Base-by-base conservation (phyloP, 2,329 filamentous ascomycete species). In the Exophiala sideris region DNA sequence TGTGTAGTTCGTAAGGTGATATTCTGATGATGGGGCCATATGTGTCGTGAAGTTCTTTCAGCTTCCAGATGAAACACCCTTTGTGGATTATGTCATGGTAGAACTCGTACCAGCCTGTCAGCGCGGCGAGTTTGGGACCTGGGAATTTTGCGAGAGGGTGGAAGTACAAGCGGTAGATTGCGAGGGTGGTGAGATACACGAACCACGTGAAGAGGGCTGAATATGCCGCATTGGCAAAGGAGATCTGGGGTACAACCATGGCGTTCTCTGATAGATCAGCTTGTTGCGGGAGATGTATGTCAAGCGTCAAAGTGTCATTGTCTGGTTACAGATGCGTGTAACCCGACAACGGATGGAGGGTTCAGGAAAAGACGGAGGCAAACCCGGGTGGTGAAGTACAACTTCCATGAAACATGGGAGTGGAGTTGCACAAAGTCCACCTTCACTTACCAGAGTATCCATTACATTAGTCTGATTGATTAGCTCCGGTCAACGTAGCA, bases 21-120 rank as follows among this genome's bases (percentile, higher is more conserved):
- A 72, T 64, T 6, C 69, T 68, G 14, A 72, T 47, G 16, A 72
- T 68, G 0, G 69, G 70, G 1, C 70, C 70, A 57, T 73, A 72
- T 64, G 63, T 40, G 45, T 64, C 56, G 52, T 72, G 70, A 45
- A 71, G 59, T 39, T 68, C 59, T 20, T 66, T 52, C 16, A 72
- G 66, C 50, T 70, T 62, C 51, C 65, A 70, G 18, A 67, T 61
- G 55, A 67, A 72, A 50, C 59, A 56, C 20, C 69, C 69, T 14
- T 49, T 45, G 7, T 59, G 49, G 18, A 67, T 50, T n/a, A 69
- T 59, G 48, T 70, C 66, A 39, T 64, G 62, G 41, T 69, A 69
- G 47, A 64, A 64, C 35, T 69, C 66, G 50, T 68, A 67, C 56
- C 59, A 62, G 18, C 55, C 57, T 24, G 62, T 66, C 16, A 66